These are phyloP conservation scores for Allomyces macrogynus DNA, from an alignment of 192 early-diverging fungal genomes.

Conservation along the genomic window DNA sequence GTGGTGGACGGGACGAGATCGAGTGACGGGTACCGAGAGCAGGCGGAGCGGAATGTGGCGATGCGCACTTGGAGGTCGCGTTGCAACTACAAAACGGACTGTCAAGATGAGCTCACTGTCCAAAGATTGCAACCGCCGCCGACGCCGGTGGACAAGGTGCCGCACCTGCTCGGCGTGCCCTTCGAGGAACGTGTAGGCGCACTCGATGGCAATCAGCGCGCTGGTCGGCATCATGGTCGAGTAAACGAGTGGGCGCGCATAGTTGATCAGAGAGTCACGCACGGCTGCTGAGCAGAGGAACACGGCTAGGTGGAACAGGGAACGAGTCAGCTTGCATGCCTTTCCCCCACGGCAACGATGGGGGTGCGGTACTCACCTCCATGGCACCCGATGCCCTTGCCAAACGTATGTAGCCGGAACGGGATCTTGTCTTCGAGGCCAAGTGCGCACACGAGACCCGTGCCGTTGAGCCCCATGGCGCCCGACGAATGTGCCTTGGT, in stretches of 20 bases:
- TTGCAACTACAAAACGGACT: constrained; percentile 5
- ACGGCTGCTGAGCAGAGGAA: constrained; percentile 16
- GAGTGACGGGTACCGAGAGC: background rate
- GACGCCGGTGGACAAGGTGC: no score
- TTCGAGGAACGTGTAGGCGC: constrained; percentile 19
- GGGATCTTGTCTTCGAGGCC: constrained; percentile 16
- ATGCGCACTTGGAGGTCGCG: constrained; percentile 11
- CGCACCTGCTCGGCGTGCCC: constrained; percentile 9
- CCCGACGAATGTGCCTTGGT: no score
- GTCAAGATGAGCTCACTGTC: background rate
- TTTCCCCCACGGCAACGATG: no score
- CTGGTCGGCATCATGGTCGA: constrained; percentile 25
- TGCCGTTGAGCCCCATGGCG: constrained; percentile 6
- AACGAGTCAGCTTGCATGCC: no score
- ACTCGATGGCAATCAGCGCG: constrained; percentile 17
- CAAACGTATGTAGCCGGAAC: constrained; percentile 29
- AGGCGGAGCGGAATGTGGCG: constrained; percentile 8
- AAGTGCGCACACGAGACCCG: constrained; percentile 17
- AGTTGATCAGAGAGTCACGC: constrained; percentile 27
- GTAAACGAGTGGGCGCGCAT: constrained; percentile 28
- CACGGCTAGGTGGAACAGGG: constrained; percentile 12
- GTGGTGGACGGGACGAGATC: constrained; percentile 16
- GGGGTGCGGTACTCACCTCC: constrained; percentile 12
- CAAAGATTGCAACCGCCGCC: no score
- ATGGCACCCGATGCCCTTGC: constrained; percentile 29